A percentile compares a stretch with the other conserved stretches of the same genome.
Conservation (phyloP, 1,284 basidiomycete genomes). For the Ustilago tritici region DNA sequence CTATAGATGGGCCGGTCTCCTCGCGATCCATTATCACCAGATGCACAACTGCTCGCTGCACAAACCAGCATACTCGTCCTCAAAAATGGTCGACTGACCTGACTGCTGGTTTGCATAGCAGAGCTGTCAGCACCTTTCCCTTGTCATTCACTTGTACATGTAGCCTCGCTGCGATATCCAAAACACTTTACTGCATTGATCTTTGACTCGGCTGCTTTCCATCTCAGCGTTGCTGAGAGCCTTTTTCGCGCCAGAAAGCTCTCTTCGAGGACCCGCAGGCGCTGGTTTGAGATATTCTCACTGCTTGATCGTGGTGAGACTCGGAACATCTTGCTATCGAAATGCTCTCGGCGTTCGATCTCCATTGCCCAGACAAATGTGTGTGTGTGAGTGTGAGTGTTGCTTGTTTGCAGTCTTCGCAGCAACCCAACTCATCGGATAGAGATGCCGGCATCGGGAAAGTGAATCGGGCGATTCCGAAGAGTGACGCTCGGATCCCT, state of each 20-base stretch:
- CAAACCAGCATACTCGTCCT: not conserved
- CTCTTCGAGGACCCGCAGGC: not conserved
- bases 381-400: not conserved
- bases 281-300: no score
- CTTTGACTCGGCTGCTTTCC: not conserved
- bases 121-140: not conserved
- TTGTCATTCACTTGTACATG: constrained; percentile 35
- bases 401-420: not conserved
- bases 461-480: not conserved
- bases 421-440: not conserved
- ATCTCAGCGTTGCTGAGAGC: not conserved
- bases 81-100: constrained; percentile 15
- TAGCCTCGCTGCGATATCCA: constrained; percentile 48
- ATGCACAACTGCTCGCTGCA: not conserved
- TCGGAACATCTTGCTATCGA: no score
- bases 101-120: not conserved
- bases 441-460: not conserved
- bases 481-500: constrained; percentile 8
- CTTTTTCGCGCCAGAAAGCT: not conserved
- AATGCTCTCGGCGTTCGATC: no score
- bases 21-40: not conserved
- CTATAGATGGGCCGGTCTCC: not conserved
- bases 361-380: no score
- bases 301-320: no score
- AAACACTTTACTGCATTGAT: constrained; percentile 14